Evolutionary conservation across 2,329 filamentous ascomycete species (phyloP).

Genomic region (Venturia carpophila): DNA sequence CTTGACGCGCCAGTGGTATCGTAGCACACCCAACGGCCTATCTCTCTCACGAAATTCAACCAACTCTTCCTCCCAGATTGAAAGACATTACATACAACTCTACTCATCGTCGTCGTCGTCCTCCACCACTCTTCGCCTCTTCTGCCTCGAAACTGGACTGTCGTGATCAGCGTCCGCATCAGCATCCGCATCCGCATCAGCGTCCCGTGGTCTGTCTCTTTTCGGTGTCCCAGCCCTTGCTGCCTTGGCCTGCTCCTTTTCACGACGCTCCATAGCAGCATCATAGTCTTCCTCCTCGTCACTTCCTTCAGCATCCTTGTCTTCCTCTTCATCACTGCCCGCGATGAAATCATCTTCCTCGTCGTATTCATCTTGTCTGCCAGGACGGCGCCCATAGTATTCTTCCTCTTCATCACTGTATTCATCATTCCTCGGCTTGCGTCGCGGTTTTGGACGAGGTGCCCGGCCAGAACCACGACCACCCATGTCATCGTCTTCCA

Average conservation of each 20-base stretch:
- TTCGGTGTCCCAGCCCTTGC: slow-evolving; percentile 14
- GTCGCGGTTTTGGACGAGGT: slow-evolving; percentile 21
- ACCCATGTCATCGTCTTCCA: slow-evolving; percentile 52
- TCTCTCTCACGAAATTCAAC: not conserved
- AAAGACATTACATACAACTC: not conserved
- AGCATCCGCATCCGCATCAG: slow-evolving; percentile 26
- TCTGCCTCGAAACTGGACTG: slow-evolving; percentile 23
- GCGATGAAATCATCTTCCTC: slow-evolving; percentile 73
- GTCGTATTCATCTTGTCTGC: slow-evolving; percentile 67
- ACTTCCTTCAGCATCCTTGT: slow-evolving; percentile 51
- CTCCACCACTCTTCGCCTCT: slow-evolving; percentile 17
- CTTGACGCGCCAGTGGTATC: not conserved
- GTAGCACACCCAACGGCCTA: not conserved
- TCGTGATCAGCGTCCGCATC: slow-evolving; percentile 29
- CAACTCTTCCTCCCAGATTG: not conserved
- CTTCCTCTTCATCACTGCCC: slow-evolving; percentile 60
- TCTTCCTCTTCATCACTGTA: slow-evolving; percentile 71
- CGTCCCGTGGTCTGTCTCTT: slow-evolving; percentile 21
- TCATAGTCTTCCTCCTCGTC: slow-evolving; percentile 38
- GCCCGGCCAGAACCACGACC: slow-evolving; percentile 31
- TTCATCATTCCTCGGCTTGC: slow-evolving; percentile 31
- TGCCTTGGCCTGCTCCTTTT: slow-evolving; percentile 13
- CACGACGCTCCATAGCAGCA: slow-evolving; percentile 17
- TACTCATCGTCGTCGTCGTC: slow-evolving; percentile 19
- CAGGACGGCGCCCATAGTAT: slow-evolving; percentile 41